A percentile compares a stretch with the other conserved stretches of the same genome.
phyloP scores from a whole-genome alignment of 768 basidiomycete species.

The Tricholoma bakamatsutake region DNA sequence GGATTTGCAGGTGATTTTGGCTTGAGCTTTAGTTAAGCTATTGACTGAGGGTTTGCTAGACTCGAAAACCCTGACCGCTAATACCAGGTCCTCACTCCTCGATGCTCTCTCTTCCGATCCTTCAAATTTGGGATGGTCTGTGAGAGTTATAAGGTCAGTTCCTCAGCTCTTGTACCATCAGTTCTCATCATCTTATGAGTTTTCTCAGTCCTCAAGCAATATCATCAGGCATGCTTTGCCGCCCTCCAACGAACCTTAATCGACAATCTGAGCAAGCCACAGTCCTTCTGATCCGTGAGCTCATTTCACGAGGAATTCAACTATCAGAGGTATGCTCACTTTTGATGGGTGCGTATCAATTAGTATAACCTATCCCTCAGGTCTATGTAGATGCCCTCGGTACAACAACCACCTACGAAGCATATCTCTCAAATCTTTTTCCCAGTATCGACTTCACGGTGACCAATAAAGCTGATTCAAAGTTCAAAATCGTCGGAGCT shows the following conservation, averaged over 20 bases:
- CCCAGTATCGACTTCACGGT: conserved; percentile 87
- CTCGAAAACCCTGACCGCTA: conserved; percentile 83
- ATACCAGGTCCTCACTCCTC: conserved; percentile 59
- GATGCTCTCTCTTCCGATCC: conserved; percentile 65
- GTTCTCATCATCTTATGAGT: not conserved
- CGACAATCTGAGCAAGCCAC: conserved; percentile 88
- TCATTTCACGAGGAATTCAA: conserved; percentile 73
- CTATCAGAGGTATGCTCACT: conserved; percentile 61
- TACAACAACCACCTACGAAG: conserved; percentile 77
- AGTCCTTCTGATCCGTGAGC: conserved; percentile 77
- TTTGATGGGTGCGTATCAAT: too few species aligned
- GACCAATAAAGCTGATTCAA: conserved; percentile 87
- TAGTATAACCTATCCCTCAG: conserved; percentile 31
- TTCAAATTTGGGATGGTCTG: conserved; percentile 73
- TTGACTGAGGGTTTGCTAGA: conserved; percentile 41
- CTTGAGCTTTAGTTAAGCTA: not conserved
- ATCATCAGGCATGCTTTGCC: conserved; percentile 83
- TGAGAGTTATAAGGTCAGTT: conserved; percentile 63
- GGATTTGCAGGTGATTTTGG: conserved; percentile 79
- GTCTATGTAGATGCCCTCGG: conserved; percentile 96
- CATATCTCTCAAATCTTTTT: conserved; percentile 74
- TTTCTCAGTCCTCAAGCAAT: conserved; percentile 77
- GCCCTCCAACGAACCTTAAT: conserved; percentile 83
- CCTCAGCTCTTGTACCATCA: not conserved
- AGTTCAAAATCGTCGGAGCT: conserved; percentile 95